These are phyloP conservation scores for Mortierella sp. DNA, from an alignment of 371 early-diverging fungal species.

Conservation along the genomic window DNA sequence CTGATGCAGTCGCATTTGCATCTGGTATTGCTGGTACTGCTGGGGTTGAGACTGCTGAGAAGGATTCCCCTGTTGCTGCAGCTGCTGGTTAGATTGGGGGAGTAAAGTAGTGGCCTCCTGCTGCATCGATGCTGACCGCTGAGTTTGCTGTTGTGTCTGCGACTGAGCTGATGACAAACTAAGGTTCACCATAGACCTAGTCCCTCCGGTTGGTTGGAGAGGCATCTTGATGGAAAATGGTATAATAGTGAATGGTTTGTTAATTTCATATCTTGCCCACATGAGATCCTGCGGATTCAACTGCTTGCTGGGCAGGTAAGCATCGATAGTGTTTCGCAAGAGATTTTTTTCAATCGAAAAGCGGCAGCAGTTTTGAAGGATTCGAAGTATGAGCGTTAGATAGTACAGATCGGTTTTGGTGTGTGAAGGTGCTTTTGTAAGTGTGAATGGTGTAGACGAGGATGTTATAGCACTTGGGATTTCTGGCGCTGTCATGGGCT, in stretches of 20 bases:
- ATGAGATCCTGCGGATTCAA: slow-evolving; percentile 24
- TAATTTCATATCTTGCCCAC: slow-evolving; percentile 32
- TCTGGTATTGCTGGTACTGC: slow-evolving; percentile 35
- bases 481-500: not conserved
- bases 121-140: not conserved
- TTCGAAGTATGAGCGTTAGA: slow-evolving; percentile 32
- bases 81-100: slow-evolving; percentile 12
- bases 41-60: slow-evolving; percentile 5
- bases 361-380: slow-evolving; percentile 45
- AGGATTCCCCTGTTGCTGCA: not conserved
- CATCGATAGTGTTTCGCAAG: slow-evolving; percentile 20
- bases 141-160: slow-evolving; percentile 5
- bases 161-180: slow-evolving; percentile 6
- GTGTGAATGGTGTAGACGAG: slow-evolving; percentile 19
- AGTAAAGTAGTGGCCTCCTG: not conserved
- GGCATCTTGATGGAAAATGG: slow-evolving; percentile 42
- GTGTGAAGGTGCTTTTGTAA: slow-evolving; percentile 20
- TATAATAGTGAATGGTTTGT: slow-evolving; percentile 18
- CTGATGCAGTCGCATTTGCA: slow-evolving; percentile 21
- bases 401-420: slow-evolving; percentile 41
- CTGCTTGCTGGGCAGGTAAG: slow-evolving; percentile 30
- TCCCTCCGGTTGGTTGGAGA: slow-evolving; percentile 4
- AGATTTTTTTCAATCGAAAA: slow-evolving; percentile 41
- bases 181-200: not conserved
- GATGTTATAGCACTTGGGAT: not conserved